Conservation (phyloP, 345 rosid genomes). For the Litchi chinensis region DNA sequence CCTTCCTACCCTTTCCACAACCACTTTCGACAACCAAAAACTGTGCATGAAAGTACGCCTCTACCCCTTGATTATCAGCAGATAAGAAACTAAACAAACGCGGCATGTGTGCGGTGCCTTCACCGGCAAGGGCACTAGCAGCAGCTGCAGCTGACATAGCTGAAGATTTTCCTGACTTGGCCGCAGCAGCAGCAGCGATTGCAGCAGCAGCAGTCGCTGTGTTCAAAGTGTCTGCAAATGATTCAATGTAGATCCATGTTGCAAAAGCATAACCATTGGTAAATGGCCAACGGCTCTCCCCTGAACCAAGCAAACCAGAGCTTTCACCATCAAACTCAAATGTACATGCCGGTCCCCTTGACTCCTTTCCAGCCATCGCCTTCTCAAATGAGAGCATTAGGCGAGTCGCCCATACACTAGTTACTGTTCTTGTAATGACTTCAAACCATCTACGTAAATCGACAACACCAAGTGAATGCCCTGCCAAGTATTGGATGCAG, state of each 20-base stretch:
- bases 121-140: conserved; percentile 99
- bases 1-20: conserved; percentile 91
- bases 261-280: conserved; percentile 92
- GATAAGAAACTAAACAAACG: conserved; percentile 95
- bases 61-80: conserved; percentile 95
- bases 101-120: conserved; percentile 99
- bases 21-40: conserved; percentile 98
- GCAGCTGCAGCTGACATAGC: conserved; percentile 99
- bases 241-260: conserved; percentile 97
- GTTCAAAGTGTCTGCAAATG: conserved; percentile 98
- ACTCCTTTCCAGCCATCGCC: conserved; percentile 91
- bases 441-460: conserved; percentile 85
- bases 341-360: conserved; percentile 89
- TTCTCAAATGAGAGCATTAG: conserved; percentile 85
- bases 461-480: conserved; percentile 82
- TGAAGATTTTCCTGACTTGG: conserved; percentile 96
- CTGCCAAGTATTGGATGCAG: conserved; percentile 89
- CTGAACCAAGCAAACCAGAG: conserved; percentile 99
- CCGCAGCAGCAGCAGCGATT: conserved; percentile 97
- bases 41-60: conserved; percentile 98
- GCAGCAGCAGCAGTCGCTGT: conserved; percentile 98
- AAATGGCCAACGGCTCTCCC: conserved; percentile 99
- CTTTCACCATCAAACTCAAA: conserved; percentile 99
- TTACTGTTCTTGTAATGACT: conserved; percentile 62
- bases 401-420: conserved; percentile 68